phyloP scores from a whole-genome alignment of 495 filamentous ascomycete species.

The Chaetomium fimeti region DNA sequence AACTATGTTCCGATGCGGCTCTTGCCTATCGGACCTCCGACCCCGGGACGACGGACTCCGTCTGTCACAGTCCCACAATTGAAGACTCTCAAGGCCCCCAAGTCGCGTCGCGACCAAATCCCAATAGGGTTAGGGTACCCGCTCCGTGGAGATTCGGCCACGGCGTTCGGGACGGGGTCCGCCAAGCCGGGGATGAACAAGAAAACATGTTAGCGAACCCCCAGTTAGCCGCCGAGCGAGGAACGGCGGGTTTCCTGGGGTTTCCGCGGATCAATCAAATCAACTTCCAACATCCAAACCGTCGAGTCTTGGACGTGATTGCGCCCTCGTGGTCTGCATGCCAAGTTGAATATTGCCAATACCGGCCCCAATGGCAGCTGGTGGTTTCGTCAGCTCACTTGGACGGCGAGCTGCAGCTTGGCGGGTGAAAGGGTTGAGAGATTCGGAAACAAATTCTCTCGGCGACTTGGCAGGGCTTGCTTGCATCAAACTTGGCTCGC shows the following conservation, averaged over 20 bases:
- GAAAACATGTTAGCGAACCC: background rate
- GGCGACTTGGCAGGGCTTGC: background rate
- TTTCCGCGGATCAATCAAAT: conserved; percentile 1
- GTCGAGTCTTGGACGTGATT: conserved; percentile 2
- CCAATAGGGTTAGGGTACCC: background rate
- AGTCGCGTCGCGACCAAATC: background rate
- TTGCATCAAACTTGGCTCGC: too few species aligned
- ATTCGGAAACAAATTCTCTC: conserved; percentile 4
- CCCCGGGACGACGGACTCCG: background rate
- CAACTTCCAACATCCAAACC: conserved; percentile 2
- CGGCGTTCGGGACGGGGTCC: background rate
- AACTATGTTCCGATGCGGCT: too few species aligned
- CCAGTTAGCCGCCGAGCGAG: background rate
- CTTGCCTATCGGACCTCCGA: background rate
- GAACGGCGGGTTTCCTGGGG: background rate
- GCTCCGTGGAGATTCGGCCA: background rate
- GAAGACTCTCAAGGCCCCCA: too few species aligned
- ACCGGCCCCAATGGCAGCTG: background rate
- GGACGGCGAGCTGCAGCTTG: conserved; percentile 4
- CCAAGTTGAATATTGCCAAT: conserved; percentile 5
- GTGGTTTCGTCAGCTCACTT: conserved; percentile 6
- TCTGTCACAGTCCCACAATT: background rate
- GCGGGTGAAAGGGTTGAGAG: background rate
- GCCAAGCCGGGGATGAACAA: conserved; percentile 11
- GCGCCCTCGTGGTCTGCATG: conserved; percentile 1